Conservation (phyloP, 805 yeast species). For the Clavispora asparagi region DNA sequence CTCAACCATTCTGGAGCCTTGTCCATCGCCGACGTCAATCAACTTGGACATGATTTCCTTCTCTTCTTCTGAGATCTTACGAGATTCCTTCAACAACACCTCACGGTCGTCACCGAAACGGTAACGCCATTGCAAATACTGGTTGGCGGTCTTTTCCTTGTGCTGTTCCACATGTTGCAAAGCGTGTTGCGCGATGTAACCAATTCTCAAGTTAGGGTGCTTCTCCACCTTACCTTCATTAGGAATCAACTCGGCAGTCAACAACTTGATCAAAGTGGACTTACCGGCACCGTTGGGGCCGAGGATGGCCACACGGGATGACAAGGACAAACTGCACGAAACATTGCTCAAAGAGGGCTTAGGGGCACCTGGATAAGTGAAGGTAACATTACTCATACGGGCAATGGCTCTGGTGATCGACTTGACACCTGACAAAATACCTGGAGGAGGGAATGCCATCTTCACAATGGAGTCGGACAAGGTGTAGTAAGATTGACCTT, state of each 20-base stretch:
- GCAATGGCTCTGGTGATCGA: slow-evolving; percentile 93
- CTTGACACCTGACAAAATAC: slow-evolving; percentile 94
- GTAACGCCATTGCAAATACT: slow-evolving; percentile 97
- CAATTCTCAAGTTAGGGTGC: slow-evolving; percentile 96
- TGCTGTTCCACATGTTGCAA: slow-evolving; percentile 95
- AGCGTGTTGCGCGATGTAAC: slow-evolving; percentile 98
- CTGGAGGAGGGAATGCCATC: slow-evolving; percentile 99
- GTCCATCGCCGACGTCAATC: slow-evolving; percentile 78
- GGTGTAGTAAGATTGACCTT: slow-evolving; percentile 93
- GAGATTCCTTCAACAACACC: slow-evolving; percentile 82
- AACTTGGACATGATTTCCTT: slow-evolving; percentile 70
- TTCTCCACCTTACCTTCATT: slow-evolving; percentile 87
- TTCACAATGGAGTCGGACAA: slow-evolving; percentile 87
- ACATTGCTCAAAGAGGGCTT: slow-evolving; percentile 78
- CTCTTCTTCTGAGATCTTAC: slow-evolving; percentile 76
- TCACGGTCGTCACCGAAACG: slow-evolving; percentile 98
- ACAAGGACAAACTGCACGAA: slow-evolving; percentile 84
- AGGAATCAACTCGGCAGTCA: slow-evolving; percentile 90
- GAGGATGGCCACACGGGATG: slow-evolving; percentile 94
- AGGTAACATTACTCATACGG: slow-evolving; percentile 77
- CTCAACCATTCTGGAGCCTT: slow-evolving; percentile 84
- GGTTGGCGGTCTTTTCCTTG: slow-evolving; percentile 96
- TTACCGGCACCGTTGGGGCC: slow-evolving; percentile 99
- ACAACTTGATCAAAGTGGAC: slow-evolving; percentile 86
- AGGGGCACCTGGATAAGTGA: slow-evolving; percentile 82